Conservation (phyloP, 805 yeast genomes). For the Wickerhamiella qilinensis region DNA sequence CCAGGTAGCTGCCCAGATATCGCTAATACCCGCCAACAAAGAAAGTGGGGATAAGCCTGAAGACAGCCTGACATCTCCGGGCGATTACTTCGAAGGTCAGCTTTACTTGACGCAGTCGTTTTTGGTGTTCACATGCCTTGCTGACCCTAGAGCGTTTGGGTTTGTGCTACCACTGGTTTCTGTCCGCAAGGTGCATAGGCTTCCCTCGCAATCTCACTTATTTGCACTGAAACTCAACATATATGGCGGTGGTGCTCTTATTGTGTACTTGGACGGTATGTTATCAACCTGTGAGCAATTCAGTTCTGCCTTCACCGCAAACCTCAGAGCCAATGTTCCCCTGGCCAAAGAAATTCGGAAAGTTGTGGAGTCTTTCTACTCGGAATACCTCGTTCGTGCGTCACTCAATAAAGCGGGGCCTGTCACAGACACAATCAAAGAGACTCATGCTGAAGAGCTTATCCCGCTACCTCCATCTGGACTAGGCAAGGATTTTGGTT, state of each 20-base stretch:
- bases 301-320: conserved; percentile 47
- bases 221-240: conserved; percentile 64
- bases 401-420: not conserved
- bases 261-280: conserved; percentile 63
- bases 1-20: conserved; percentile 51
- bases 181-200: conserved; percentile 68
- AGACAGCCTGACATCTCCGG: conserved; percentile 5
- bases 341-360: conserved; percentile 40
- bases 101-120: conserved; percentile 62
- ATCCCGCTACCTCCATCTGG: conserved; percentile 62
- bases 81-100: conserved; percentile 38
- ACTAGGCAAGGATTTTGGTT: conserved; percentile 65
- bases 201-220: conserved; percentile 59
- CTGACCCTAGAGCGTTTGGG: conserved; percentile 51
- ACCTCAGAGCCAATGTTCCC: conserved; percentile 45
- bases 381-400: conserved; percentile 52
- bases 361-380: conserved; percentile 56
- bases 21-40: conserved; percentile 13
- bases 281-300: conserved; percentile 68
- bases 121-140: conserved; percentile 55
- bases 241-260: conserved; percentile 43
- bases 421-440: conserved; percentile 5
- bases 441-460: conserved; percentile 53
- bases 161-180: conserved; percentile 62
- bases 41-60: conserved; percentile 7